Evolutionary conservation across 2,329 filamentous ascomycete species (phyloP).

Genomic region (Ophiobolus disseminans): DNA sequence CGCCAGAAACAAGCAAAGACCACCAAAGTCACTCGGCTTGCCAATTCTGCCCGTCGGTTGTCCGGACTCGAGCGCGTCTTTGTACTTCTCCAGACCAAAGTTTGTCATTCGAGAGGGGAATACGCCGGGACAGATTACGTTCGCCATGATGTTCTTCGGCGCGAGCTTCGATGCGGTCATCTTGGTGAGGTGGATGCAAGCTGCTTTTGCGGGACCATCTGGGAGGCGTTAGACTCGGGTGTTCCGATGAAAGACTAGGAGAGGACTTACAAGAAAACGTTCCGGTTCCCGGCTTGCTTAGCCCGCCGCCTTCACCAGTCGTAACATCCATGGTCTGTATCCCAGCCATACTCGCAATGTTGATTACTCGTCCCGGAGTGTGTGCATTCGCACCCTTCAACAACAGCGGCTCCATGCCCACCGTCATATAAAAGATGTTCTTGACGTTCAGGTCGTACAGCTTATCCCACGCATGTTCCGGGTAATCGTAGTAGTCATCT

Average conservation of each 20-base stretch:
- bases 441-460: constrained; percentile 63
- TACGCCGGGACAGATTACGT: constrained; percentile 53
- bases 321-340: constrained; percentile 57
- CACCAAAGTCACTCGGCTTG: constrained; percentile 57
- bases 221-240: not conserved
- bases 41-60: constrained; percentile 58
- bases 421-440: constrained; percentile 58
- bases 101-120: constrained; percentile 63
- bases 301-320: constrained; percentile 55
- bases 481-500: constrained; percentile 64
- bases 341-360: constrained; percentile 59
- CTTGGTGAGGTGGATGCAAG: constrained; percentile 61
- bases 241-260: not conserved
- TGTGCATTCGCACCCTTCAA: constrained; percentile 54
- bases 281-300: constrained; percentile 60
- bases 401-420: constrained; percentile 56
- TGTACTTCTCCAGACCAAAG: constrained; percentile 59
- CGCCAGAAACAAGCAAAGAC: constrained; percentile 54
- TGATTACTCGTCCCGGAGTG: constrained; percentile 59
- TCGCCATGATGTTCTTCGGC: constrained; percentile 61
- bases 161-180: constrained; percentile 60
- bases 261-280: constrained; percentile 55
- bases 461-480: constrained; percentile 64
- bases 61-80: constrained; percentile 55
- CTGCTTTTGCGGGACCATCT: constrained; percentile 61